Conservation (phyloP, 2,329 filamentous ascomycete species). For the Didymella segeticola region DNA sequence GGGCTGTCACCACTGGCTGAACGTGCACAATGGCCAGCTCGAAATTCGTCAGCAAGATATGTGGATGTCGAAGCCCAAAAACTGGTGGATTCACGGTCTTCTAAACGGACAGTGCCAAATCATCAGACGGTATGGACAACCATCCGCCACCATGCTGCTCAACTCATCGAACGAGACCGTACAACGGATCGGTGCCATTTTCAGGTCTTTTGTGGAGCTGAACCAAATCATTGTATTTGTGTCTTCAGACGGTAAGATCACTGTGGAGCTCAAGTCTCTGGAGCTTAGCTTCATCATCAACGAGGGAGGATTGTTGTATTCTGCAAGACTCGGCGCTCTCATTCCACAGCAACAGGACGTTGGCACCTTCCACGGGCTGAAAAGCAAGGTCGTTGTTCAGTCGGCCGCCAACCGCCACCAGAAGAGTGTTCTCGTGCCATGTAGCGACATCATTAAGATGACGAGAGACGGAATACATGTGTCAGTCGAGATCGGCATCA, state of each 20-base stretch:
- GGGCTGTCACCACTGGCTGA: conserved; percentile 66
- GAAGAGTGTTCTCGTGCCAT: conserved; percentile 54
- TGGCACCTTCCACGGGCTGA: conserved; percentile 66
- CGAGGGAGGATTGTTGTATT: conserved; percentile 51
- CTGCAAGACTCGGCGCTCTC: conserved; percentile 57
- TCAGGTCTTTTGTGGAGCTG: conserved; percentile 58
- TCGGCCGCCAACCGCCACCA: conserved; percentile 44
- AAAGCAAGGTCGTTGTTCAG: conserved; percentile 64
- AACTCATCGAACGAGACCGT: conserved; percentile 48
- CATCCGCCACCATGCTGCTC: not conserved
- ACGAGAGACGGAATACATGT: conserved; percentile 51
- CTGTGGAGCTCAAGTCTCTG: conserved; percentile 60
- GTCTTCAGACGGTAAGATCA: conserved; percentile 42
- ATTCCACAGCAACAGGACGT: conserved; percentile 65
- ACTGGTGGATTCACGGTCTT: conserved; percentile 52
- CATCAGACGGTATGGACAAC: not conserved
- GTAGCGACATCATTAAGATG: not conserved
- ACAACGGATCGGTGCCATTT: conserved; percentile 52
- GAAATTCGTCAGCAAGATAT: conserved; percentile 59
- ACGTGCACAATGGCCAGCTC: conserved; percentile 55
- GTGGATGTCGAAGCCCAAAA: conserved; percentile 48
- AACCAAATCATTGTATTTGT: conserved; percentile 57
- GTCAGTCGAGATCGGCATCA: conserved; percentile 46
- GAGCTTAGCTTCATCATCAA: conserved; percentile 64
- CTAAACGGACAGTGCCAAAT: conserved; percentile 8